These are phyloP conservation scores for Alternaria gaisen DNA, from an alignment of 2,329 filamentous ascomycete species.

Conservation along the genomic window DNA sequence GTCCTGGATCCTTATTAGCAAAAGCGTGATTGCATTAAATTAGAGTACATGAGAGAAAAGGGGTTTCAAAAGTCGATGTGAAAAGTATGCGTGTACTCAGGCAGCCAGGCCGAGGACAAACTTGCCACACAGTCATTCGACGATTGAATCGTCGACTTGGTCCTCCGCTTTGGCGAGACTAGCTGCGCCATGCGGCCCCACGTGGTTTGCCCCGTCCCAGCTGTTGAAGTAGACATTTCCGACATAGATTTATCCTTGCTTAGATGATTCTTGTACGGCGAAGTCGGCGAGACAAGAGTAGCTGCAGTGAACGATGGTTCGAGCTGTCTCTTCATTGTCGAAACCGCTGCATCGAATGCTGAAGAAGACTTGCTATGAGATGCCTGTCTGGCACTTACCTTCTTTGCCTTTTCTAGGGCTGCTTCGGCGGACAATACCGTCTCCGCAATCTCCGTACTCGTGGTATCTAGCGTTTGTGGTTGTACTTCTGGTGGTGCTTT, in stretches of 20 bases:
- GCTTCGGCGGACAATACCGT: constrained; percentile 45
- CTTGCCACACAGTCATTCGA: constrained; percentile 40
- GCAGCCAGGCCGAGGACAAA: constrained; percentile 40
- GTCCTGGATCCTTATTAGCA: constrained; percentile 39
- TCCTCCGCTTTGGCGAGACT: constrained; percentile 33
- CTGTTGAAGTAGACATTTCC: constrained; percentile 33
- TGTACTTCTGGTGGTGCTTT: constrained; percentile 45
- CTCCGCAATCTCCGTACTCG: constrained; percentile 47
- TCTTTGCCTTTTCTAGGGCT: constrained; percentile 48
- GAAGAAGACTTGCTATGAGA: constrained; percentile 29
- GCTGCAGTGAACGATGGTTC: constrained; percentile 33
- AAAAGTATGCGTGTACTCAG: constrained; percentile 42
- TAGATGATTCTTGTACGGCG: constrained; percentile 14
- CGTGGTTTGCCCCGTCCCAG: constrained; percentile 34
- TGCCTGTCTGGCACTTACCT: constrained; percentile 47
- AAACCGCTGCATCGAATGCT: constrained; percentile 34
- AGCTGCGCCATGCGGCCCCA: constrained; percentile 37
- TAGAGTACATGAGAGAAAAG: neutral
- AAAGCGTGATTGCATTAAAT: neutral
- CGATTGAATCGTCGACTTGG: constrained; percentile 17
- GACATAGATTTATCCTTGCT: constrained; percentile 31
- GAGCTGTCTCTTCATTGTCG: constrained; percentile 29
- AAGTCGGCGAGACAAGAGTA: constrained; percentile 32
- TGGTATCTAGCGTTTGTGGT: constrained; percentile 41
- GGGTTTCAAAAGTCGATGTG: constrained; percentile 11